phyloP scores from a whole-genome alignment of 257 asterid genomes.

The Fraxinus cuspidata region DNA sequence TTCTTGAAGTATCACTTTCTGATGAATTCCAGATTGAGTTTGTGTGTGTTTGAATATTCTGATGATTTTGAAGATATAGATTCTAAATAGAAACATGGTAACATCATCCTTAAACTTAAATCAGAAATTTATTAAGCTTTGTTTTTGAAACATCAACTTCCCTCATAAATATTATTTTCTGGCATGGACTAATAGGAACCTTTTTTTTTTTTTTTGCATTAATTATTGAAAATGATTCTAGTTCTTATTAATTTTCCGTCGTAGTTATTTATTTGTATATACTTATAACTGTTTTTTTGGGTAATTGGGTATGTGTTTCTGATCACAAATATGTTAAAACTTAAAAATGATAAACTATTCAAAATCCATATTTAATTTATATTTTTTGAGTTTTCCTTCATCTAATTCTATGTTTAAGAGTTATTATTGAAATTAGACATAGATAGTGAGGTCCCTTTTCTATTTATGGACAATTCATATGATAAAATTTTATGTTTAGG shows the following conservation, averaged over 20 bases:
- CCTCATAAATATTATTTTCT: too few relatives aligned
- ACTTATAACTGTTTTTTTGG: neutral
- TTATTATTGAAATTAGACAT: too few relatives aligned
- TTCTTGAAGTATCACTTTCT: neutral
- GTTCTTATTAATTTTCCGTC: neutral
- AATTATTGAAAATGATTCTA: neutral
- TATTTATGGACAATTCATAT: too few relatives aligned
- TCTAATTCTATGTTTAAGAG: neutral
- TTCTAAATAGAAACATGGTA: too few relatives aligned
- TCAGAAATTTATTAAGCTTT: neutral
- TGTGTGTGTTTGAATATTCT: constrained; percentile 5
- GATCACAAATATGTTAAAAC: neutral
- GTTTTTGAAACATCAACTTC: too few relatives aligned
- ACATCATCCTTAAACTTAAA: neutral
- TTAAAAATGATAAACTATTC: neutral
- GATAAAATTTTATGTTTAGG: too few relatives aligned
- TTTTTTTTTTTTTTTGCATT: neutral
- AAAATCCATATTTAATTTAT: neutral
- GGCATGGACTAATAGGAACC: neutral
- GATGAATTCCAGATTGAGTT: constrained; percentile 10
- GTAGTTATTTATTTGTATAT: neutral
- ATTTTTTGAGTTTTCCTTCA: neutral
- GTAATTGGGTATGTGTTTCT: neutral
- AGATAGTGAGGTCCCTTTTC: neutral
- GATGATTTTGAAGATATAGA: constrained; percentile 15